Evolutionary conservation across 805 yeast species (phyloP), one percentile per base, ranked within the genome.

Genomic region (Hanseniaspora nectarophila): DNA sequence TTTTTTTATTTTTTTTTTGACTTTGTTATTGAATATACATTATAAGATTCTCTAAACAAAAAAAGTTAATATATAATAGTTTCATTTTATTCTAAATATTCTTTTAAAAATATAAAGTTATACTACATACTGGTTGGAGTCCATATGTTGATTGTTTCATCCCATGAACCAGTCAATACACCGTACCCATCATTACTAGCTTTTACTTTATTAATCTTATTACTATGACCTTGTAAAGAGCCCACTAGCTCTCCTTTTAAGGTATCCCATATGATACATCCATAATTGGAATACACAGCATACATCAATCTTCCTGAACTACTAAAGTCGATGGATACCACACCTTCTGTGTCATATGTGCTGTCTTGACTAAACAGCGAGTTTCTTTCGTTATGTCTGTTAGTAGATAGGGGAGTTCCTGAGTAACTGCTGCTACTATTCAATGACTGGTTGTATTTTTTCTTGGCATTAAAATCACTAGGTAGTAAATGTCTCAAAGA

Each of bases 121-220:
- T 24, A 26, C 34, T 51, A 60, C 50, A 54, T 48, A 54, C 59
- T 63, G 16, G 53, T 50, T n/a, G 75, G 73, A 0, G 75, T 66
- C 88, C 89, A 84, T 1, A 84, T 68, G 57, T 76, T 78, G 57
- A 83, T 73, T 1, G 89, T 78, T 7, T 80, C 66, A 61, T 86
- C 95, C 84, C 94, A 82, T 1, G 90, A 82, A 1, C 85, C 82
- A 1, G 95, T 84, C 53, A 82, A 80, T 9, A 88, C 73, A 0
- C 82, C 88, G 21, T 76, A 61, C 0, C 96, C 95, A 64, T 86
- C 85, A 0, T 80, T 80, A 56, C 88, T 76, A 1, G 81, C 73
- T 35, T 71, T 68, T 2, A 88, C 82, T 58, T 78, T 77, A 47
- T 80, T 77, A 9, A 84, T 74, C 44, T 81, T 71, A 56, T 77